Evolutionary conservation across 1,284 basidiomycete species (phyloP).

Genomic region (Mixia osmundae): DNA sequence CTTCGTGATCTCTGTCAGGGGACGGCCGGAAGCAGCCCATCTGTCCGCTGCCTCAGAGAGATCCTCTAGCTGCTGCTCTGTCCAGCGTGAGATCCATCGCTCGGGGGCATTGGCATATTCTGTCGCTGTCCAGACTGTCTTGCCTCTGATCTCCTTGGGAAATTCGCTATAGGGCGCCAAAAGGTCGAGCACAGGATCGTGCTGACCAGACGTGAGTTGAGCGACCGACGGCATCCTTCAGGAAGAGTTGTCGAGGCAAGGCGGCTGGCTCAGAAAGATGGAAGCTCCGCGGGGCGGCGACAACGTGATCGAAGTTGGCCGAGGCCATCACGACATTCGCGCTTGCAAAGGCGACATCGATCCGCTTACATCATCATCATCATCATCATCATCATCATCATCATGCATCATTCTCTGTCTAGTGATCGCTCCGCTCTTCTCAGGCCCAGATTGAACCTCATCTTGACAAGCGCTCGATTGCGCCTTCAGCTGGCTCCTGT

Average conservation of each 20-base stretch:
- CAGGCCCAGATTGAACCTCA: too few relatives aligned
- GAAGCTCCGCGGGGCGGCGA: too few relatives aligned
- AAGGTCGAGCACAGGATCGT: constrained; percentile 1
- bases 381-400: too few relatives aligned
- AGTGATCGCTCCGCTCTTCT: too few relatives aligned
- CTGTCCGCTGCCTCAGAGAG: constrained; percentile 16
- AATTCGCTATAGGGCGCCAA: constrained; percentile 18
- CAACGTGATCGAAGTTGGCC: too few relatives aligned
- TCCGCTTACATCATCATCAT: too few relatives aligned
- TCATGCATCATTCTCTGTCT: too few relatives aligned
- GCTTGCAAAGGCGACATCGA: background rate
- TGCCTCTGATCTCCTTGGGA: constrained; percentile 22
- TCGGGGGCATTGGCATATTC: constrained; percentile 13
- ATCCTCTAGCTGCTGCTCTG: constrained; percentile 10
- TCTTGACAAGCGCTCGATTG: too few relatives aligned
- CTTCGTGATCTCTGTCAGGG: constrained; percentile 17
- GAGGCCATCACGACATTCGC: background rate
- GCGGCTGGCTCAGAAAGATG: too few relatives aligned
- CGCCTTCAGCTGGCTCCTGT: too few relatives aligned
- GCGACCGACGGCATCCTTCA: background rate
- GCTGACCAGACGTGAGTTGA: constrained; percentile 3
- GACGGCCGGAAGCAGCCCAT: constrained; percentile 13
- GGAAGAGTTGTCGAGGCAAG: background rate
- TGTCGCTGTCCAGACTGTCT: constrained; percentile 19
- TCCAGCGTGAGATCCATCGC: constrained; percentile 18